Conservation (phyloP, 805 yeast genomes). For the Saccharomycopsis olivae region DNA sequence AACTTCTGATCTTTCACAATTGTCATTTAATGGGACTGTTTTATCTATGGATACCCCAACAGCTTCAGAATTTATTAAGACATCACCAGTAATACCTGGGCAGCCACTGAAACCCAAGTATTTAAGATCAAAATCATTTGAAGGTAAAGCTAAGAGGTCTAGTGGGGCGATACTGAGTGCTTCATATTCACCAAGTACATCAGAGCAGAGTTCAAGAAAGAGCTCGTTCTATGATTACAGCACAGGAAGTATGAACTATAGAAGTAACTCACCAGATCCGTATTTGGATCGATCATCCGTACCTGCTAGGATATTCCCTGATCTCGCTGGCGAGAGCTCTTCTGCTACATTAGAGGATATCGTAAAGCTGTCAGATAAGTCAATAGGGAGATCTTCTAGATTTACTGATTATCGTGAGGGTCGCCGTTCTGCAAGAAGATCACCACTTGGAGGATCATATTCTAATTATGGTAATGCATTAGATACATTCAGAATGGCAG, state of each 20-base stretch:
- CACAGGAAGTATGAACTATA: conserved; percentile 10
- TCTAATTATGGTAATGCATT: not conserved
- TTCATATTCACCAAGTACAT: conserved; percentile 17
- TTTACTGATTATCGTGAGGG: not conserved
- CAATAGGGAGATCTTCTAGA: not conserved
- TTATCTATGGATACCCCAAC: conserved; percentile 17
- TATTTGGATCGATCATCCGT: conserved; percentile 3
- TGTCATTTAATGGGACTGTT: conserved; percentile 17
- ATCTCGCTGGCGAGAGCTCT: not conserved
- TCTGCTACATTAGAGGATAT: not conserved
- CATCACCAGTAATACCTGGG: not conserved
- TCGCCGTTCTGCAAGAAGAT: conserved; percentile 10
- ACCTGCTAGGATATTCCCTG: conserved; percentile 3
- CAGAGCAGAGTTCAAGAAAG: conserved; percentile 18
- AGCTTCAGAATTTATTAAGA: conserved; percentile 1
- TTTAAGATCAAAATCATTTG: conserved; percentile 10
- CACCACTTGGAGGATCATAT: conserved; percentile 17
- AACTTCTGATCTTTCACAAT: conserved; percentile 13
- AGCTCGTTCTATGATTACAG: conserved; percentile 18
- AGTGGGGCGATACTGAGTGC: conserved; percentile 13
- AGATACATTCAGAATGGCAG: no score
- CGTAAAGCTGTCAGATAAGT: not conserved
- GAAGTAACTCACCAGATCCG: conserved; percentile 15
- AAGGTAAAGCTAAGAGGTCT: conserved; percentile 1
- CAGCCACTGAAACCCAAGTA: conserved; percentile 2